A percentile compares a stretch with the other conserved stretches of the same genome.
phyloP scores from a whole-genome alignment of 257 asterid genomes.

The Solanum sejunctum region DNA sequence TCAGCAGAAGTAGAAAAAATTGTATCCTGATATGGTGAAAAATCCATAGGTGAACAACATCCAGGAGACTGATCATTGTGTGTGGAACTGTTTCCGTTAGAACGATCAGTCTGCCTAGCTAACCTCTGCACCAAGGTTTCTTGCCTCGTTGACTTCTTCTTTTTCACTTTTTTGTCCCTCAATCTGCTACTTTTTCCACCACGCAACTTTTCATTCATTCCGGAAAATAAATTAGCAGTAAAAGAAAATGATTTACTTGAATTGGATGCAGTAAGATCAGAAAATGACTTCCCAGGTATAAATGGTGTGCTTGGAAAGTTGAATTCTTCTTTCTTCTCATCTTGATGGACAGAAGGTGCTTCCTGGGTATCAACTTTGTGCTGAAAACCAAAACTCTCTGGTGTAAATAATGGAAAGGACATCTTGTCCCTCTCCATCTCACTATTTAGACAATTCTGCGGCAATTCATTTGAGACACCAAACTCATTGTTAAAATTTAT shows the following conservation, averaged over 20 bases:
- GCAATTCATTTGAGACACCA: constrained; percentile 11
- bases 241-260: constrained; percentile 24
- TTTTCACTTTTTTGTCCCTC: constrained; percentile 36
- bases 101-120: constrained; percentile 15
- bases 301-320: constrained; percentile 17
- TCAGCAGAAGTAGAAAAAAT: constrained; percentile 15
- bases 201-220: constrained; percentile 19
- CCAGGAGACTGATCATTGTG: constrained; percentile 38
- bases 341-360: constrained; percentile 19
- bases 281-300: constrained; percentile 20
- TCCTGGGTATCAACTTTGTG: constrained; percentile 11
- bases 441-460: background rate
- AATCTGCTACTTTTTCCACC: constrained; percentile 21
- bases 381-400: constrained; percentile 12
- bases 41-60: constrained; percentile 83
- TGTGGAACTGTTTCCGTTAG: constrained; percentile 19
- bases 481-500: constrained; percentile 6
- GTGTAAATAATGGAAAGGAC: constrained; percentile 15
- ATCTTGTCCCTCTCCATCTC: constrained; percentile 1
- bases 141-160: constrained; percentile 30
- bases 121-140: constrained; percentile 23
- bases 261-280: constrained; percentile 26
- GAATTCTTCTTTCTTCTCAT: constrained; percentile 21
- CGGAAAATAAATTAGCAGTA: constrained; percentile 12
- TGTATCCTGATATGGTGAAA: constrained; percentile 61